These are phyloP conservation scores for Silene latifolia DNA, from an alignment of 148 eudicot genomes.

Conservation along the genomic window DNA sequence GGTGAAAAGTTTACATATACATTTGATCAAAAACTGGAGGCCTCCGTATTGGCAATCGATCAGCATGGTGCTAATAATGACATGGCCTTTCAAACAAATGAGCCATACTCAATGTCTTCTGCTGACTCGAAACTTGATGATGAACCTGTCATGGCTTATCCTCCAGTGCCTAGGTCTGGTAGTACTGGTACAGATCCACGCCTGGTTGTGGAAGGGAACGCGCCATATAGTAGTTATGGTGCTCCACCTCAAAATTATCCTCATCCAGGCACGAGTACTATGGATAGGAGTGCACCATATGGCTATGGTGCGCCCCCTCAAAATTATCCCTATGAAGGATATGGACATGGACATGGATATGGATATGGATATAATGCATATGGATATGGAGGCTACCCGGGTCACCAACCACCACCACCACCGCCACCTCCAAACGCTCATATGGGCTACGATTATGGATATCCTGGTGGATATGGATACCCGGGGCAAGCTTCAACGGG, in stretches of 20 bases:
- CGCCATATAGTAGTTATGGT: not conserved
- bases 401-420: not conserved
- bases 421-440: slow-evolving; percentile 10
- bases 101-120: not conserved
- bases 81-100: not conserved
- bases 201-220: not conserved
- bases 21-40: slow-evolving; percentile 18
- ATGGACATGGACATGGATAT: slow-evolving; percentile 16
- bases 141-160: slow-evolving; percentile 29
- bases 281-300: slow-evolving; percentile 10
- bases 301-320: slow-evolving; percentile 1
- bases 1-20: slow-evolving; percentile 38
- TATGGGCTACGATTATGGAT: slow-evolving; percentile 22
- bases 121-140: slow-evolving; percentile 12
- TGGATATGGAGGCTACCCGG: slow-evolving; percentile 14
- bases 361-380: slow-evolving; percentile 22
- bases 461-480: slow-evolving; percentile 19
- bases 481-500: slow-evolving; percentile 8
- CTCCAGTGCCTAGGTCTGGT: not conserved
- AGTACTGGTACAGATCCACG: not conserved
- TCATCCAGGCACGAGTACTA: not conserved
- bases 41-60: not conserved
- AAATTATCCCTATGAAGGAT: slow-evolving; percentile 10
- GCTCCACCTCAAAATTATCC: not conserved
- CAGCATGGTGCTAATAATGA: not conserved